These are phyloP conservation scores for Endotrypanum monterogeii DNA, from an alignment of 208 protist genomes.

Conservation along the genomic window DNA sequence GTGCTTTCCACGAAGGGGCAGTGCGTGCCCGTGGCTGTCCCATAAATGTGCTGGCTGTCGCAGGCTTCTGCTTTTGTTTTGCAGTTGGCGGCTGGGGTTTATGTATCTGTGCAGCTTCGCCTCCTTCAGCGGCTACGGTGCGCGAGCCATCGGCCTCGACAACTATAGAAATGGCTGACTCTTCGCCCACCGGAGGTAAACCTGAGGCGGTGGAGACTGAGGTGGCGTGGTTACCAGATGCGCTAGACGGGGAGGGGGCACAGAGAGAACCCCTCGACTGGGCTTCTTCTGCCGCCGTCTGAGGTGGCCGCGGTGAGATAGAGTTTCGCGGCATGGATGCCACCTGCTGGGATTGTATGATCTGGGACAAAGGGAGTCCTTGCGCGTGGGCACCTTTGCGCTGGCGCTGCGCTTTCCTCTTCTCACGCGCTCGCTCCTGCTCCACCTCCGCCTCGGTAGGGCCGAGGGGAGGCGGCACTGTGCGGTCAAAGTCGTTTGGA, in stretches of 20 bases:
- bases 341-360: too few species aligned
- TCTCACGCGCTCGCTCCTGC: constrained; percentile 42
- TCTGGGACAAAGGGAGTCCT: neutral
- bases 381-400: constrained; percentile 8
- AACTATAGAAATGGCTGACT: neutral
- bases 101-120: neutral
- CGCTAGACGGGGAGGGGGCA: neutral
- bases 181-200: constrained; percentile 1
- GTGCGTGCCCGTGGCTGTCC: neutral
- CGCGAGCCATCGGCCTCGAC: constrained; percentile 1
- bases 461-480: constrained; percentile 55
- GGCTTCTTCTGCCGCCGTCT: neutral
- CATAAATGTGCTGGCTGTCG: neutral
- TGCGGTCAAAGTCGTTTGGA: constrained; percentile 64
- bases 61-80: neutral
- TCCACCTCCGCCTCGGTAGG: constrained; percentile 69
- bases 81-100: neutral
- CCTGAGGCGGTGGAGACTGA: constrained; percentile 2
- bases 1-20: constrained; percentile 1
- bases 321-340: neutral
- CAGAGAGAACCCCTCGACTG: neutral
- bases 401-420: constrained; percentile 9
- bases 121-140: neutral
- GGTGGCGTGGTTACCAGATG: neutral
- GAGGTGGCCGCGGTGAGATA: neutral